Conservation (phyloP, 148 eudicot species). For the Dianthus caryophyllus region DNA sequence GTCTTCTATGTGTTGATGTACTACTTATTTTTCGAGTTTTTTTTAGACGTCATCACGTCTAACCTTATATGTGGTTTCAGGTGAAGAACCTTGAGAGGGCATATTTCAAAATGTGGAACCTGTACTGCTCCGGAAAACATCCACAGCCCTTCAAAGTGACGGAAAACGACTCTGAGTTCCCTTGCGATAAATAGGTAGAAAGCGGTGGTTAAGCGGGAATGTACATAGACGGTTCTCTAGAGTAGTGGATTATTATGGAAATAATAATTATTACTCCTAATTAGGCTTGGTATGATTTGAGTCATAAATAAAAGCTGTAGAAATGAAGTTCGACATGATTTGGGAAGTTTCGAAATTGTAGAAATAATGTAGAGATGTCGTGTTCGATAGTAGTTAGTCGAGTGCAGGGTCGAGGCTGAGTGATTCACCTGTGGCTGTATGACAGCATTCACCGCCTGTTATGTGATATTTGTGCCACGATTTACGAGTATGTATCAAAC, state of each 20-base stretch:
- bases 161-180: conserved; percentile 66
- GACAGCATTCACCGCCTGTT: conserved; percentile 2
- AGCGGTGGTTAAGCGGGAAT: conserved; percentile 25
- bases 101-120: conserved; percentile 86
- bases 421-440: conserved; percentile 10
- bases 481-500: neutral
- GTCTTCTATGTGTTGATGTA: neutral
- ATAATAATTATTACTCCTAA: too few species aligned
- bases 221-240: conserved; percentile 34
- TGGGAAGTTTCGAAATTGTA: conserved; percentile 2
- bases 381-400: neutral
- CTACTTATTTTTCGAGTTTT: neutral
- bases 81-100: conserved; percentile 77
- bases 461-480: conserved; percentile 5
- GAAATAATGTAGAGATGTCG: conserved; percentile 8
- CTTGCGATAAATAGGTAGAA: conserved; percentile 45
- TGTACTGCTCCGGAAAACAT: conserved; percentile 59
- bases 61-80: conserved; percentile 26
- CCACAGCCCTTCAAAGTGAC: conserved; percentile 70
- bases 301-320: conserved; percentile 10
- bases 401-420: conserved; percentile 8
- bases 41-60: neutral
- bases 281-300: conserved; percentile 18
- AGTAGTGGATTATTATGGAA: conserved; percentile 7
- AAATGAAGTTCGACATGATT: conserved; percentile 3